phyloP scores from a whole-genome alignment of 768 basidiomycete genomes.

The Suillus cothurnatus region DNA sequence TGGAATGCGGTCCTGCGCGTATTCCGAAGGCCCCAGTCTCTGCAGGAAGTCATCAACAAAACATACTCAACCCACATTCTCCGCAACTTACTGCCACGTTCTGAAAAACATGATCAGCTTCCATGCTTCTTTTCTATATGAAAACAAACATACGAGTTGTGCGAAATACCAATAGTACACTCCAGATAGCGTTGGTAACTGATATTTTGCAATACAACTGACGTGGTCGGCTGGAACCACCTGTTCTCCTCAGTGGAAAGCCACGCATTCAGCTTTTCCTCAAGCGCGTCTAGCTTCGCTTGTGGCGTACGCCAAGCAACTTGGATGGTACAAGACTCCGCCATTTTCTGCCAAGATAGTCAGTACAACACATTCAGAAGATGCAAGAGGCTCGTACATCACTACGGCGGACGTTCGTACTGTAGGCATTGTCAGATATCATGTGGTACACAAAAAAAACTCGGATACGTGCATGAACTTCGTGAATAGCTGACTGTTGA shows the following conservation, averaged over 20 bases:
- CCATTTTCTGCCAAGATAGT: constrained; percentile 54
- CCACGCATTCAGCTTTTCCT: constrained; percentile 72
- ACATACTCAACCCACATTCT: not conserved
- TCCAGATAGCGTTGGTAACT: constrained; percentile 67
- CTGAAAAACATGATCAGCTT: constrained; percentile 19
- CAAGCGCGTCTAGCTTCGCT: constrained; percentile 69
- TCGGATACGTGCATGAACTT: constrained; percentile 65
- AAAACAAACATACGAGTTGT: constrained; percentile 44
- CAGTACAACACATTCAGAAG: constrained; percentile 5
- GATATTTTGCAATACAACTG: constrained; percentile 63
- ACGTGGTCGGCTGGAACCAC: constrained; percentile 74
- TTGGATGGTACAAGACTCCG: constrained; percentile 67
- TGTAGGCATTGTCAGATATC: constrained; percentile 24
- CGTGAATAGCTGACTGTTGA: constrained; percentile 73
- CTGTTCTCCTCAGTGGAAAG: constrained; percentile 77
- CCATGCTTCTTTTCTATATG: not conserved
- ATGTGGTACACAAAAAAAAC: constrained; percentile 3
- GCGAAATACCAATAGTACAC: constrained; percentile 64
- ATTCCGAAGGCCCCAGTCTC: constrained; percentile 64
- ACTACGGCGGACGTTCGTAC: constrained; percentile 74
- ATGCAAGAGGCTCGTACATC: constrained; percentile 42
- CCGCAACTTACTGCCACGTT: constrained; percentile 36
- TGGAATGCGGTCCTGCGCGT: constrained; percentile 77
- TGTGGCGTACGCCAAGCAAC: constrained; percentile 77
- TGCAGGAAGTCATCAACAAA: constrained; percentile 16